Evolutionary conservation across 2,329 filamentous ascomycete species (phyloP).

Genomic region (Arthrocladium fulminans): DNA sequence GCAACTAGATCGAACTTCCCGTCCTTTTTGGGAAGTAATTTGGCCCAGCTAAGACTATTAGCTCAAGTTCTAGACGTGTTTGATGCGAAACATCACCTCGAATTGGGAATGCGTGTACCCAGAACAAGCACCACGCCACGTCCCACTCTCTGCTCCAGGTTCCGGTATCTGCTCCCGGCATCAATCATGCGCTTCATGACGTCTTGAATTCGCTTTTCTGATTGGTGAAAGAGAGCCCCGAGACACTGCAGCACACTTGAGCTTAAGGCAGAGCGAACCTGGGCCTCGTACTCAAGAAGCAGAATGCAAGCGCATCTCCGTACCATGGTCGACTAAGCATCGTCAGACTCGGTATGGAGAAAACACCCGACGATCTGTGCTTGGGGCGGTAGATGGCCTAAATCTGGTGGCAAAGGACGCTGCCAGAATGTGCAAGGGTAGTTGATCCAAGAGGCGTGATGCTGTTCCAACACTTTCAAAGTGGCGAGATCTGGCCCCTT

Average conservation of each 20-base stretch:
- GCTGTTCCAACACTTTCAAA: background rate
- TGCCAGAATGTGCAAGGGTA: constrained; percentile 1
- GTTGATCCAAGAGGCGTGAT: background rate
- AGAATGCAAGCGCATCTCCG: constrained; percentile 1
- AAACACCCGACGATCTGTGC: constrained; percentile 5
- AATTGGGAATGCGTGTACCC: constrained; percentile 3
- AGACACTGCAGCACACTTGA: background rate
- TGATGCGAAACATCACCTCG: background rate
- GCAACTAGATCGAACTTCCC: background rate
- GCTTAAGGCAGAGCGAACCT: background rate
- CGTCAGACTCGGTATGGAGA: constrained; percentile 4
- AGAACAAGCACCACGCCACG: constrained; percentile 5
- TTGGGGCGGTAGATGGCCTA: background rate
- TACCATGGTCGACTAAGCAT: constrained; percentile 6
- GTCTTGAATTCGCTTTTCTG: background rate
- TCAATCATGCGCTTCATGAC: constrained; percentile 7
- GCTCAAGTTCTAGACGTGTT: background rate
- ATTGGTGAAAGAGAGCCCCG: background rate
- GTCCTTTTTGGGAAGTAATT: constrained; percentile 7
- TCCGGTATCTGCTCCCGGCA: constrained; percentile 6
- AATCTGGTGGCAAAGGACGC: background rate
- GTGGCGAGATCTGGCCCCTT: constrained; percentile 1
- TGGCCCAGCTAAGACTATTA: constrained; percentile 10
- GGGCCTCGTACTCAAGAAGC: background rate
- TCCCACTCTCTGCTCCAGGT: constrained; percentile 5